A percentile compares a stretch with the other conserved stretches of the same genome.
These are phyloP conservation scores for Wickerhamiella parazyma DNA, from an alignment of 805 yeast species.

Conservation along the genomic window DNA sequence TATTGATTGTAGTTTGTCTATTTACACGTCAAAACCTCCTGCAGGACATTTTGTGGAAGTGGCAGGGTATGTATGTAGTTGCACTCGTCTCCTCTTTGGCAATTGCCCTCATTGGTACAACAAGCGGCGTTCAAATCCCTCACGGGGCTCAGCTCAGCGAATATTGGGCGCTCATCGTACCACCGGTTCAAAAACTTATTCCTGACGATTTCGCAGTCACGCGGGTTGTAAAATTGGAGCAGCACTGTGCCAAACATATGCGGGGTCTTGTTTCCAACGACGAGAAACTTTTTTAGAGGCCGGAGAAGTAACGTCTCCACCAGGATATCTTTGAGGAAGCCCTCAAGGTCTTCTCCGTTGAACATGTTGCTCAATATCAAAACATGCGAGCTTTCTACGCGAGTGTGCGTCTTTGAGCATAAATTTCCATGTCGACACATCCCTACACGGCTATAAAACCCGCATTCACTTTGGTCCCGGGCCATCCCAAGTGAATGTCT, in stretches of 20 bases:
- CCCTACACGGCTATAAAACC: slow-evolving; percentile 72
- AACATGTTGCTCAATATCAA: slow-evolving; percentile 52
- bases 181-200: slow-evolving; percentile 60
- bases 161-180: slow-evolving; percentile 69
- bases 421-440: slow-evolving; percentile 87
- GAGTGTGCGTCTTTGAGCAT: slow-evolving; percentile 55
- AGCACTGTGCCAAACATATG: slow-evolving; percentile 83
- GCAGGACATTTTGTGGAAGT: slow-evolving; percentile 35
- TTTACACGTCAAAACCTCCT: slow-evolving; percentile 26
- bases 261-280: slow-evolving; percentile 71
- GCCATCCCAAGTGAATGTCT: background rate
- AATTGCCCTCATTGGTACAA: slow-evolving; percentile 55
- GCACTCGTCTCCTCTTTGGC: slow-evolving; percentile 73
- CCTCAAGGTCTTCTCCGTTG: slow-evolving; percentile 28
- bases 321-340: slow-evolving; percentile 59
- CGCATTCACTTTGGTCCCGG: slow-evolving; percentile 2
- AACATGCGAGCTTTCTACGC: slow-evolving; percentile 53
- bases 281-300: slow-evolving; percentile 45
- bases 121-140: slow-evolving; percentile 53
- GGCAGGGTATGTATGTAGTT: slow-evolving; percentile 70
- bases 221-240: slow-evolving; percentile 41
- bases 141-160: slow-evolving; percentile 68
- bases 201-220: slow-evolving; percentile 48
- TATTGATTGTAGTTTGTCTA: no score
- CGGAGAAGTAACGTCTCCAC: slow-evolving; percentile 41